Percentiles rank a stretch among this genome's conserved stretches.
Conservation (phyloP, 331 rosid species). For the Pyrus hybrid region DNA sequence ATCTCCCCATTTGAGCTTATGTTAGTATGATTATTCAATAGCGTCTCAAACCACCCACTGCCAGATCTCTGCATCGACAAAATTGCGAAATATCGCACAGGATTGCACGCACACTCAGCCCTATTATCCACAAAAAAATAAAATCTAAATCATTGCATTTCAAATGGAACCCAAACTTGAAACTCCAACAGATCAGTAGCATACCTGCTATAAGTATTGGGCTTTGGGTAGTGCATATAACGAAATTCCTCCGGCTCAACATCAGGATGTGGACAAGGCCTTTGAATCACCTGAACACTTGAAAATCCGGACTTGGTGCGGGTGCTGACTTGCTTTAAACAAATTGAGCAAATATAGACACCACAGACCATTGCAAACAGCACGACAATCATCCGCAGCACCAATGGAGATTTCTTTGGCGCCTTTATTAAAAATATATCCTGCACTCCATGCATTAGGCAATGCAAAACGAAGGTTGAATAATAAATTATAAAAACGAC, state of each 20-base stretch:
- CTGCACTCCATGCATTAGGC: constrained; percentile 35
- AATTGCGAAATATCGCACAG: constrained; percentile 86
- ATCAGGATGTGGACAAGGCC: constrained; percentile 63
- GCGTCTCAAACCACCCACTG: constrained; percentile 99
- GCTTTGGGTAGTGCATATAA: constrained; percentile 75
- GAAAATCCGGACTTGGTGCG: constrained; percentile 36
- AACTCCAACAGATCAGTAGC: constrained; percentile 1
- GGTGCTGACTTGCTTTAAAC: constrained; percentile 73
- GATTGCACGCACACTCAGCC: constrained; percentile 86
- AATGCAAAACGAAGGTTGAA: constrained; percentile 1
- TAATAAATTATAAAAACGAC: neutral
- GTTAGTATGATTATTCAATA: constrained; percentile 81
- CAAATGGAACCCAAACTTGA: constrained; percentile 12
- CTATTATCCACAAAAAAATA: constrained; percentile 27
- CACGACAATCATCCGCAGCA: constrained; percentile 67
- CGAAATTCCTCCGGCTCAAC: constrained; percentile 66
- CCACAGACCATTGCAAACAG: constrained; percentile 86
- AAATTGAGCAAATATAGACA: constrained; percentile 79
- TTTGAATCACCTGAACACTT: constrained; percentile 39
- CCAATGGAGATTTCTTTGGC: constrained; percentile 69
- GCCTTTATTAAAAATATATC: constrained; percentile 51
- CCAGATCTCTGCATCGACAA: constrained; percentile 98
- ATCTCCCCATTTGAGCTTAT: constrained; percentile 96
- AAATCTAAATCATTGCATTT: constrained; percentile 17
- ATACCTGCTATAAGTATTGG: constrained; percentile 76